phyloP scores from a whole-genome alignment of 495 filamentous ascomycete species.

The Penicillium antarcticum region DNA sequence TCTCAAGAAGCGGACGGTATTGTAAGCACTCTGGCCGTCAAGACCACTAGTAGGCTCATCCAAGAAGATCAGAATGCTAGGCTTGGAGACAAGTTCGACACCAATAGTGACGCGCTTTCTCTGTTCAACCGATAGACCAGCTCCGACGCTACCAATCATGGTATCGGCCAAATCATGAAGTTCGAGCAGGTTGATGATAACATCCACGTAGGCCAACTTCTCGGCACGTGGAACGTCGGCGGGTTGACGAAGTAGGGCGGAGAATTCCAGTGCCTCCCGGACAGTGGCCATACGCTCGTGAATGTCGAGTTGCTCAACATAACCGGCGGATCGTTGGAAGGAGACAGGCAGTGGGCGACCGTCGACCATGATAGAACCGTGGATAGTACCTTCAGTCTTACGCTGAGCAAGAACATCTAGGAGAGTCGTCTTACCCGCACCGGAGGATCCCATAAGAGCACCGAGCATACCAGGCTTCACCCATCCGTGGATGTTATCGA shows the following conservation, averaged over 20 bases:
- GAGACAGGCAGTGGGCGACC: constrained; percentile 70
- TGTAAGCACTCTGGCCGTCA: constrained; percentile 60
- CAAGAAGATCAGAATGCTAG: constrained; percentile 65
- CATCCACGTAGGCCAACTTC: constrained; percentile 58
- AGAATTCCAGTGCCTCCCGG: constrained; percentile 58
- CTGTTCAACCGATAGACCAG: constrained; percentile 56
- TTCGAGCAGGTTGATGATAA: constrained; percentile 55
- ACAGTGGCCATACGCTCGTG: constrained; percentile 58
- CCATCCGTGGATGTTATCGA: constrained; percentile 85
- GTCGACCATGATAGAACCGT: constrained; percentile 80
- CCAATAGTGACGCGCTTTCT: constrained; percentile 64
- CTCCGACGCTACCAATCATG: constrained; percentile 49
- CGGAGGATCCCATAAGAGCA: constrained; percentile 65
- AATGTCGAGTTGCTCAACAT: constrained; percentile 58
- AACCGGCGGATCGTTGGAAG: constrained; percentile 69
- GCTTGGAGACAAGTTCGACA: constrained; percentile 65
- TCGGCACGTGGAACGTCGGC: constrained; percentile 46
- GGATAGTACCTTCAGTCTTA: constrained; percentile 81
- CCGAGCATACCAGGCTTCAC: constrained; percentile 80
- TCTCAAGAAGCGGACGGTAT: constrained; percentile 59
- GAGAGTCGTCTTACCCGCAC: constrained; percentile 61
- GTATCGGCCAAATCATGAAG: constrained; percentile 54
- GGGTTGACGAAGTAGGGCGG: constrained; percentile 55
- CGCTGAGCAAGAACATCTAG: constrained; percentile 57
- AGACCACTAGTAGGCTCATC: constrained; percentile 76